Evolutionary conservation across 306 rosid species (phyloP), one percentile per base, ranked within the genome.

Genomic region (Malus asiatica): DNA sequence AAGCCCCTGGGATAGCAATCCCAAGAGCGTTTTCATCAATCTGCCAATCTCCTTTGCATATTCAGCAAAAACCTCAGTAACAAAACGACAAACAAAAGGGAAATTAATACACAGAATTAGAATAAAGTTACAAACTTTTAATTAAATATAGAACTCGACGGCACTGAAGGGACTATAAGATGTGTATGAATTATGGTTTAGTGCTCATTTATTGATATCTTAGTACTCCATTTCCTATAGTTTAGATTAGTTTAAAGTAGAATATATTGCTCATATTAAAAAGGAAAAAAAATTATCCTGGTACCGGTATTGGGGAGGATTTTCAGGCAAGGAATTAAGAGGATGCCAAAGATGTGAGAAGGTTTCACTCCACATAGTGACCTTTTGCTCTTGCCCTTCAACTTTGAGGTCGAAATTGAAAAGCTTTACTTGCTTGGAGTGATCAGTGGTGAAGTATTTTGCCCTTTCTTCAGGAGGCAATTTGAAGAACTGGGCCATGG

Each of bases 321-420:
- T 75, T 68, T 77, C 12, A 9, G 88, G 89, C 73, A 85, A 75
- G 38, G 78, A 42, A 62, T 44, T 22, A 38, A 61, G 14, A n/a
- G 84, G 88, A 59, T 78, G 59, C 87, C 87, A 87, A 6, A 53
- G 66, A 78, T 87, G 88, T 22, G 30, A 6, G 60, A 89, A 85
- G 69, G 70, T 52, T 86, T 87, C 88, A 82, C 91, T 83, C 88
- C 85, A 89, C 81, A 82, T 83, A 0, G 63, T 70, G 73, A 79
- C 38, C 42, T 77, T 63, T 22, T 30, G 40, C 33, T 68, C 68
- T n/a, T 70, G 73, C 9, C 67, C 84, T 68, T 83, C 80, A 2
- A 35, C 74, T 9, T 83, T 53, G 44, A 83, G 79, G 64, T 75
- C 64, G 46, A 53, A 83, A 52, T 81, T 80, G 76, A 48, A 58